phyloP scores from a whole-genome alignment of 345 rosid genomes.

The Lagerstroemia speciosa region DNA sequence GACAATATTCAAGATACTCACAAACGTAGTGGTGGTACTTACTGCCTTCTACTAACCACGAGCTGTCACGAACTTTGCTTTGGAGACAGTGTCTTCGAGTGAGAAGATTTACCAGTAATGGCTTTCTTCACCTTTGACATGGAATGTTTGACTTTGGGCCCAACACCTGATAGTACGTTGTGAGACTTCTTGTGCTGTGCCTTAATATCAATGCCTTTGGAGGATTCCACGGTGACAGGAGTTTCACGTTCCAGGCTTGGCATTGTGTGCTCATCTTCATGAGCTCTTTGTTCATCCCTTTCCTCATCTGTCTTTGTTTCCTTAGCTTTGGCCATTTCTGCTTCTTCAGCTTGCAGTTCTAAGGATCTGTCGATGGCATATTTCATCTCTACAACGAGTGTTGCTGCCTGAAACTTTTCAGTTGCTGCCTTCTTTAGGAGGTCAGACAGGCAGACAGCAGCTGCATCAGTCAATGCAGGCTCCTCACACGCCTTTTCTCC shows the following conservation, averaged over 20 bases:
- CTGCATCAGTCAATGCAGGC: conserved; percentile 22
- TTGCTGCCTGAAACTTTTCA: conserved; percentile 15
- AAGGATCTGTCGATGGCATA: conserved; percentile 17
- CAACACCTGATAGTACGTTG: conserved; percentile 68
- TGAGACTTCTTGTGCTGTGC: conserved; percentile 63
- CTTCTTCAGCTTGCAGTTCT: conserved; percentile 7
- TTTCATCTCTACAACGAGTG: conserved; percentile 16
- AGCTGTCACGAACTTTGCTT: conserved; percentile 18
- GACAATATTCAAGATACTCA: neutral
- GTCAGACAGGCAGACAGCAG: conserved; percentile 30
- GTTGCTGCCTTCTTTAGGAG: conserved; percentile 32
- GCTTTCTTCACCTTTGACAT: conserved; percentile 88
- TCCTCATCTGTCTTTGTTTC: conserved; percentile 43
- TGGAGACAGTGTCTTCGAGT: conserved; percentile 41
- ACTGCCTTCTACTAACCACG: neutral
- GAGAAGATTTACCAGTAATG: conserved; percentile 73
- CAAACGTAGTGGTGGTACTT: neutral
- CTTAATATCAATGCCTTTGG: conserved; percentile 42
- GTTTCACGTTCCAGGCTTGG: conserved; percentile 47
- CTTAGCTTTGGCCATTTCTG: conserved; percentile 16
- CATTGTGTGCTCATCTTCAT: conserved; percentile 26
- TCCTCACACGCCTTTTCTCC: conserved; percentile 17
- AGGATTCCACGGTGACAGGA: conserved; percentile 50
- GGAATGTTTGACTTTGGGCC: conserved; percentile 84
- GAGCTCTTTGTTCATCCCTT: conserved; percentile 12